phyloP scores from a whole-genome alignment of 2,329 filamentous ascomycete genomes.

The Exophiala lecanii-corni region DNA sequence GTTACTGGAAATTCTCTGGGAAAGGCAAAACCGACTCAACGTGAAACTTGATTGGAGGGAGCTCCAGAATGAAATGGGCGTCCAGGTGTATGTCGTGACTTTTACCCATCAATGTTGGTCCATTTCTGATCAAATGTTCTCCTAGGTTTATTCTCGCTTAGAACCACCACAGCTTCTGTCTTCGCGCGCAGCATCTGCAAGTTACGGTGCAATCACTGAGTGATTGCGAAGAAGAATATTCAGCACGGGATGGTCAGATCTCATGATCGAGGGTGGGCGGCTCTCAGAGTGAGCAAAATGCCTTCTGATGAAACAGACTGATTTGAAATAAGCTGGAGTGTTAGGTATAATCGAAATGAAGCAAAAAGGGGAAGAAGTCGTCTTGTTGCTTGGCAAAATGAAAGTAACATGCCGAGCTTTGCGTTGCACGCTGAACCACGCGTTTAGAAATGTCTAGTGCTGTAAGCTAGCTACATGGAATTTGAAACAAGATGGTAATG shows the following conservation, averaged over 20 bases:
- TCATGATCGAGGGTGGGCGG: background rate
- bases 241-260: background rate
- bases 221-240: background rate
- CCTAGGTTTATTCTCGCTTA: constrained; percentile 2
- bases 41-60: constrained; percentile 5
- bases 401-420: no score
- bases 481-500: no score
- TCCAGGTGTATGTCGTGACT: constrained; percentile 3
- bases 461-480: no score
- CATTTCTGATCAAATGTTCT: constrained; percentile 1
- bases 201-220: background rate
- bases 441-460: no score
- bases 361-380: background rate
- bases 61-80: constrained; percentile 5
- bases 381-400: background rate
- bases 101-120: background rate
- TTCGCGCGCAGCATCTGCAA: constrained; percentile 1
- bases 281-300: no score
- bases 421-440: no score
- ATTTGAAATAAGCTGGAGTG: background rate
- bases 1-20: constrained; percentile 5
- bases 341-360: background rate
- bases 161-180: background rate
- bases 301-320: background rate
- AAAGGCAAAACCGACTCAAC: constrained; percentile 5